Conservation (phyloP, 805 yeast genomes). For the Lachancea sp. region DNA sequence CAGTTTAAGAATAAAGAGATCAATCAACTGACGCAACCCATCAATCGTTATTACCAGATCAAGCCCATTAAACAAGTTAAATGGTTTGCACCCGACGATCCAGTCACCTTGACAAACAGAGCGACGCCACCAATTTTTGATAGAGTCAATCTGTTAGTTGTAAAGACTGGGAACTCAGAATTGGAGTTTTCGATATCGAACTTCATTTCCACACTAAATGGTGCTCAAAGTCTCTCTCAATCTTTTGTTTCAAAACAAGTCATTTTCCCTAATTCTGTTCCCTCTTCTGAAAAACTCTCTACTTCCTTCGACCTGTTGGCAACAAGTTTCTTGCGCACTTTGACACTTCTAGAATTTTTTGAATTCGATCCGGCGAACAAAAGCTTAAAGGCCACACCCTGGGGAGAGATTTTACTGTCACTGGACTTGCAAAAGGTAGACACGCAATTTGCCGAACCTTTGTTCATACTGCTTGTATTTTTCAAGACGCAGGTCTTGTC, state of each 20-base stretch:
- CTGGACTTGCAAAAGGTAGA: constrained; percentile 29
- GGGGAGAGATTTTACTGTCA: constrained; percentile 45
- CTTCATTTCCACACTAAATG: constrained; percentile 21
- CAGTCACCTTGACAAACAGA: constrained; percentile 44
- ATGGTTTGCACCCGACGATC: constrained; percentile 45
- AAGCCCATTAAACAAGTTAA: constrained; percentile 50
- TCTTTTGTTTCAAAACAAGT: constrained; percentile 28
- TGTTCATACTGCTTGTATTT: constrained; percentile 44
- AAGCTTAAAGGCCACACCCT: constrained; percentile 37
- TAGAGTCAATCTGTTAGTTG: constrained; percentile 32
- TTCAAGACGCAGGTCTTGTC: constrained; percentile 39
- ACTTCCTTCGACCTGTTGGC: constrained; percentile 49
- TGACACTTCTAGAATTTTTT: constrained; percentile 47
- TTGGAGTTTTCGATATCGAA: constrained; percentile 25
- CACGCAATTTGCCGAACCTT: constrained; percentile 33
- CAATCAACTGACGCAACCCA: constrained; percentile 60
- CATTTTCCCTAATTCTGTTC: constrained; percentile 29
- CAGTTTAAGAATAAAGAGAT: constrained; percentile 52
- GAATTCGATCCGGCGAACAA: constrained; percentile 31
- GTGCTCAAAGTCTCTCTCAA: constrained; percentile 31
- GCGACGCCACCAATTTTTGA: constrained; percentile 47
- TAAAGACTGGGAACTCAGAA: constrained; percentile 23
- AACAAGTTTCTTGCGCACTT: constrained; percentile 48
- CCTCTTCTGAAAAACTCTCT: constrained; percentile 31
- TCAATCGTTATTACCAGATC: constrained; percentile 80